Conservation (phyloP, 148 eudicot species). For the Mesembryanthemum crystallinum region DNA sequence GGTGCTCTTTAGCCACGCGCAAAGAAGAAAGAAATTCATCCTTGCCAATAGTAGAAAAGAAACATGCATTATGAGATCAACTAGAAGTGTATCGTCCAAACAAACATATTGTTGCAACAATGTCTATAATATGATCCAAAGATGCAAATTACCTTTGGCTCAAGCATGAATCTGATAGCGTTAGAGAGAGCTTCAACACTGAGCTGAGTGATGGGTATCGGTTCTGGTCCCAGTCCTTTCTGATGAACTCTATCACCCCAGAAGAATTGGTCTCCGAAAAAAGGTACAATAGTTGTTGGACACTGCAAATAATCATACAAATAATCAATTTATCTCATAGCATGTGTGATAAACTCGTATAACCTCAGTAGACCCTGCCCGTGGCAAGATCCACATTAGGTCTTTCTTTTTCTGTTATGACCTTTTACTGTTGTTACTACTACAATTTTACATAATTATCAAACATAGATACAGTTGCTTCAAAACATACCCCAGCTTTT, state of each 20-base stretch:
- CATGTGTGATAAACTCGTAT: no score
- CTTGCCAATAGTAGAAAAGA: no score
- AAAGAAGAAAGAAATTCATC: no score
- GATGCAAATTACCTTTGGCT: conserved; percentile 61
- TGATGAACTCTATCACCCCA: conserved; percentile 84
- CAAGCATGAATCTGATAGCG: conserved; percentile 79
- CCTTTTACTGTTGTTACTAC: not conserved
- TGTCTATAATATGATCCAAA: not conserved
- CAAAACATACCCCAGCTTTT: conserved; percentile 72
- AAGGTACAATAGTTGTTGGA: conserved; percentile 88
- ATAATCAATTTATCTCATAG: not conserved
- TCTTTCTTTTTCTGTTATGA: no score
- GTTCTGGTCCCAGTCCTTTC: conserved; percentile 87
- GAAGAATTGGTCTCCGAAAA: conserved; percentile 95
- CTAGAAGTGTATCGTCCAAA: not conserved
- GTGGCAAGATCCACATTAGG: no score
- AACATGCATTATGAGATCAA: not conserved
- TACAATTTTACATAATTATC: not conserved
- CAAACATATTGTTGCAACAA: not conserved
- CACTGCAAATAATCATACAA: conserved; percentile 51
- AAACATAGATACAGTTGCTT: not conserved
- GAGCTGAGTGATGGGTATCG: conserved; percentile 72
- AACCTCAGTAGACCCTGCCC: no score
- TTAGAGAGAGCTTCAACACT: conserved; percentile 62
- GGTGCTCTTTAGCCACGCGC: no score